Base-by-base conservation (phyloP, 306 rosid species). In the Spatholobus suberectus region DNA sequence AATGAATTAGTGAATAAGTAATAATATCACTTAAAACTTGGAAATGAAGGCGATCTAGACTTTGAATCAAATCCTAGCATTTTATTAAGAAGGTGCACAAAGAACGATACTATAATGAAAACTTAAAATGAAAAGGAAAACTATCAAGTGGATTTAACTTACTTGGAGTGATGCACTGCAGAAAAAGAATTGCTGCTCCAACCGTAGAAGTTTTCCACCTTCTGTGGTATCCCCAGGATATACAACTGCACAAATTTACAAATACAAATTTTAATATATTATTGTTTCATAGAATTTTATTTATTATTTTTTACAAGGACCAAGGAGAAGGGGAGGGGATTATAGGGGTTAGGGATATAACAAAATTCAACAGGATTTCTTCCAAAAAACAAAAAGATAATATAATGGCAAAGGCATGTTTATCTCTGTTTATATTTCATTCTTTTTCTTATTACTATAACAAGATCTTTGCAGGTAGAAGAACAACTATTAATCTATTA, bases 131-230 rank as follows among this genome's bases (percentile, higher is more conserved):
- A 75, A 61, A 80, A 68, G 10, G 34, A 57, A 47, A 41, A 11
- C 40, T 62, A 59, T 32, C 24, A 34, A 27, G 29, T 51, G 57
- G 81, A 75, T 62, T 62, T 67, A 76, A 87, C 76, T 76, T 70
- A 94, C 99, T 93, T 96, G 98, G 72, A 96, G 97, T 23, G 99
- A 96, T 78, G 99, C 99, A 89, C 99, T 94, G 88, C 98, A 96
- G 71, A 96, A 98, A 78, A 96, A 96, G 88, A 86, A 96, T 79
- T 96, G 99, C 83, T 96, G 99, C 91, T 96, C 94, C 87, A 96
- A 86, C 79, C 99, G 86, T 63, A 96, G 66, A 83, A 96, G 94
- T 88, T 96, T 96, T 79, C 99, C 99, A 26, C 84, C 90, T 89
- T 96, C 99, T n/a, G 96, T 96, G 77, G 97, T 92, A 94, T 96